Base-by-base conservation (phyloP, 495 filamentous ascomycete species). In the Astrocystis sublimbata region DNA sequence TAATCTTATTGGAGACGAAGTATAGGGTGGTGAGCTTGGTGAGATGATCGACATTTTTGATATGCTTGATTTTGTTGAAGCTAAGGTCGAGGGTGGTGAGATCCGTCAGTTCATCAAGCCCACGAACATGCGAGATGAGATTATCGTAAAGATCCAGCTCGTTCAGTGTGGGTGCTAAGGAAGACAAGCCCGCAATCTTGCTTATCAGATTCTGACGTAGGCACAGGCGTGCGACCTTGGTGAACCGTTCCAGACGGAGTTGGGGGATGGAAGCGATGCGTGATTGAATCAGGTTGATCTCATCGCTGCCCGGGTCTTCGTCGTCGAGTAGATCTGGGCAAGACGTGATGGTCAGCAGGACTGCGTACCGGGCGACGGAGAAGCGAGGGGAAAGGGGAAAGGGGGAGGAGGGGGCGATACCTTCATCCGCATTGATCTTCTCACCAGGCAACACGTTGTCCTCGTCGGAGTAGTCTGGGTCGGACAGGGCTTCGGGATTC, bases 51-150 rank as follows among this genome's bases (percentile, higher is more conserved):
- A 98, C 76, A 69, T 92, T 85, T 78, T 96, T 96, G 81, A 99
- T 96, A 72, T 98, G 93, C 73, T 96, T 97, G 78, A 99, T 93
- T 79, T 97, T 97, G 76, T 99, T 99, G 85, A 96, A 99, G 69
- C 90, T 93, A 38, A 99, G 79, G 71, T 99, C 94, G 50, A 99
- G 83, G 58, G 79, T 89, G 13, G 82, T 91, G 19, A 99, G 81
- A 33, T 90, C 79, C 8, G 76, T 79, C 36, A 97, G 84, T 46
- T 86, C 81, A 28, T 96, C 92, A 30, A 99, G 83, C 35, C 91
- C 91, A 65, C 88, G 85, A 69, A 97, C 83, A 71, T 96, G 92
- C 3, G 86, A 84, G 68, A 98, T 92, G n/a, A 93, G 81, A 71
- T 99, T 99, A 74, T 99, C 94, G 81, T 99, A 99, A 66, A 99